Evolutionary conservation across 352 stramenopile genomes (phyloP), one percentile per base, ranked within the genome.

Genomic region (Phytophthora boehmeriae): DNA sequence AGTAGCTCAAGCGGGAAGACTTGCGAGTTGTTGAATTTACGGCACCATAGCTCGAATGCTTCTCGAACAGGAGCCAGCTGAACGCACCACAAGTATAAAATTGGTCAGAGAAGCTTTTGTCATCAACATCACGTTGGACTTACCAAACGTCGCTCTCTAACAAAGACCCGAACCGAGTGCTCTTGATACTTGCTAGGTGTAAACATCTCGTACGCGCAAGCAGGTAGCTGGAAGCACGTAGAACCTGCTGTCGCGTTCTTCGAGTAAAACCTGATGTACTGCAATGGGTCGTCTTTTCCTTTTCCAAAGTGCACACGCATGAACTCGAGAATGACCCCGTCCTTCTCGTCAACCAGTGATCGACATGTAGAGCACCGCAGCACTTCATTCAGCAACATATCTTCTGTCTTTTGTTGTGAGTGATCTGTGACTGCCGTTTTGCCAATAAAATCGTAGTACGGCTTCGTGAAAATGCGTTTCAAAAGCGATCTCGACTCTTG

Each of bases 231-330:
- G 32, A 83, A 92, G 65, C 86, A 94, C 1, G 47, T 72, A 0
- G 68, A 75, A 25, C 44, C 65, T 28, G 69, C 61, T 5, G 58
- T 74, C 9, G 82, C 79, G 36, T 83, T 76, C 68, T 95, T 93
- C 8, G 72, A 73, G 60, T 92, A 97, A 44, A 97, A 97, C 9
- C 85, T 77, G 5, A 93, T 73, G 22, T 84, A 57, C 11, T 82
- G 55, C 4, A 97, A 51, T 22, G 89, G 90, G 48, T 96, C 86
- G 8, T 79, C 43, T 1, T 77, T 73, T 1, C 84, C 85, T 51
- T 96, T 96, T n/a, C 90, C 90, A 45, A 83, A 89, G 49, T 96
- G 86, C 19, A 94, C 69, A 10, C 70, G 68, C 55, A 94, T 86
- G 45, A 92, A 83, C 47, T 96, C 83, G 11, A 94, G 55, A 36